Evolutionary conservation across 305 asterid species (phyloP).

Genomic region (Solanum chacoense): DNA sequence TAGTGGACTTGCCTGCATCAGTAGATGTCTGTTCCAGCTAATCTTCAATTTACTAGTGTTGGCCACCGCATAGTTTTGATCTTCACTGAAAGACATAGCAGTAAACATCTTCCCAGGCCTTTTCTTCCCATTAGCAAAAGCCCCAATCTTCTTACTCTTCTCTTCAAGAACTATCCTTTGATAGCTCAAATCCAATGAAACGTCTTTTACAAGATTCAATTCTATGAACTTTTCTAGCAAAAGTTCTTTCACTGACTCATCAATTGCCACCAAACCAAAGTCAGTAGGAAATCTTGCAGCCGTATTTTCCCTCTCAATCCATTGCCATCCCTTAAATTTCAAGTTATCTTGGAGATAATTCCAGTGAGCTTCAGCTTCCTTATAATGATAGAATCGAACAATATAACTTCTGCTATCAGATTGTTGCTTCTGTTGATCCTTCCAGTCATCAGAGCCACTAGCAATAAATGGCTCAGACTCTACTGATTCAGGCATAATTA

Average conservation of each 20-base stretch:
- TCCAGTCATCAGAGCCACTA: not conserved
- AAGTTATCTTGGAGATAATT: slow-evolving; percentile 45
- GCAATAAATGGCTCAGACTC: not conserved
- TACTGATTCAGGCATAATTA: slow-evolving; percentile 3
- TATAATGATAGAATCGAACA: slow-evolving; percentile 51
- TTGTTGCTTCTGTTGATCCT: not conserved
- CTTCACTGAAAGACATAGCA: slow-evolving; percentile 56
- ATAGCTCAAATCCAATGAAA: slow-evolving; percentile 63
- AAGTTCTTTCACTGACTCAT: slow-evolving; percentile 33
- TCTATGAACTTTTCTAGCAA: slow-evolving; percentile 44
- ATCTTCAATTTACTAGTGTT: slow-evolving; percentile 21
- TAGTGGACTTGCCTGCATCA: slow-evolving; percentile 52
- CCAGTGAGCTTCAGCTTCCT: slow-evolving; percentile 34
- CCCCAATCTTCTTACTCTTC: slow-evolving; percentile 22
- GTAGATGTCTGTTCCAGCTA: slow-evolving; percentile 53
- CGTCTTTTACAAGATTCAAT: slow-evolving; percentile 76
- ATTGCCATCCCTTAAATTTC: slow-evolving; percentile 59
- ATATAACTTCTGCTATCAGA: slow-evolving; percentile 38
- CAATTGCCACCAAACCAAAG: slow-evolving; percentile 65
- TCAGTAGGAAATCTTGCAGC: slow-evolving; percentile 75
- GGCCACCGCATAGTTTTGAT: slow-evolving; percentile 1
- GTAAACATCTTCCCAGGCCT: slow-evolving; percentile 89
- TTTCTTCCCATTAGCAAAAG: slow-evolving; percentile 56
- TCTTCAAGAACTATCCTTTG: slow-evolving; percentile 51
- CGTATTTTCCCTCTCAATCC: slow-evolving; percentile 75